Conservation (phyloP, 2,329 filamentous ascomycete species). For the Tympanopsis confertula region DNA sequence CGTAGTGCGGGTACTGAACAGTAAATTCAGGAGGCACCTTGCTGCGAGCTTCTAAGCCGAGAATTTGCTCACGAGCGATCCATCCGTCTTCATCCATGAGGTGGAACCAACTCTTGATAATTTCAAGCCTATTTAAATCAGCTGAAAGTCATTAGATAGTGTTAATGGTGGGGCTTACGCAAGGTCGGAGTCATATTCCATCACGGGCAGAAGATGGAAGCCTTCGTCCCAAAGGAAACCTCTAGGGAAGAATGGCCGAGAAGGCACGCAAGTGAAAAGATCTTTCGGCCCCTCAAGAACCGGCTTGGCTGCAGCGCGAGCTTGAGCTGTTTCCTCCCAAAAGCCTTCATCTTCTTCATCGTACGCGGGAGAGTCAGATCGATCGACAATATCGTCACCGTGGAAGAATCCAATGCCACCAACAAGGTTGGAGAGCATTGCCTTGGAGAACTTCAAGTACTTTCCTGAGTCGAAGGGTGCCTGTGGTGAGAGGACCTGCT, state of each 20-base stretch:
- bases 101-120: slow-evolving; percentile 90
- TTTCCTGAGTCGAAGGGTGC: slow-evolving; percentile 64
- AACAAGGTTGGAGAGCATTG: slow-evolving; percentile 85
- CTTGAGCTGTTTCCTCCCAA: slow-evolving; percentile 82
- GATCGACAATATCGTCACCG: slow-evolving; percentile 77
- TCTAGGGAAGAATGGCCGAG: slow-evolving; percentile 86
- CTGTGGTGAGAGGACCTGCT: slow-evolving; percentile 59
- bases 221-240: slow-evolving; percentile 98
- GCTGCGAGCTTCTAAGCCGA: slow-evolving; percentile 81
- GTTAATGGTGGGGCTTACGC: background rate
- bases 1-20: slow-evolving; percentile 91
- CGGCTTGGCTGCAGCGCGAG: slow-evolving; percentile 57
- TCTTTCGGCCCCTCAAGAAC: slow-evolving; percentile 72
- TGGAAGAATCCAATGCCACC: slow-evolving; percentile 95
- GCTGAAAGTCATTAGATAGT: slow-evolving; percentile 9
- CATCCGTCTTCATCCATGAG: slow-evolving; percentile 95
- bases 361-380: slow-evolving; percentile 83
- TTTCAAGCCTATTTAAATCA: slow-evolving; percentile 54
- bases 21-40: slow-evolving; percentile 92
- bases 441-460: slow-evolving; percentile 71
- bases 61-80: slow-evolving; percentile 93
- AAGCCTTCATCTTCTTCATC: slow-evolving; percentile 92
- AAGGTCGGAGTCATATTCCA: slow-evolving; percentile 89
- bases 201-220: slow-evolving; percentile 81
- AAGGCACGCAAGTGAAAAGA: slow-evolving; percentile 84